Evolutionary conservation across 2,329 filamentous ascomycete genomes (phyloP), one percentile per base, ranked within the genome.

Genomic region (Fusarium sarcochroum): DNA sequence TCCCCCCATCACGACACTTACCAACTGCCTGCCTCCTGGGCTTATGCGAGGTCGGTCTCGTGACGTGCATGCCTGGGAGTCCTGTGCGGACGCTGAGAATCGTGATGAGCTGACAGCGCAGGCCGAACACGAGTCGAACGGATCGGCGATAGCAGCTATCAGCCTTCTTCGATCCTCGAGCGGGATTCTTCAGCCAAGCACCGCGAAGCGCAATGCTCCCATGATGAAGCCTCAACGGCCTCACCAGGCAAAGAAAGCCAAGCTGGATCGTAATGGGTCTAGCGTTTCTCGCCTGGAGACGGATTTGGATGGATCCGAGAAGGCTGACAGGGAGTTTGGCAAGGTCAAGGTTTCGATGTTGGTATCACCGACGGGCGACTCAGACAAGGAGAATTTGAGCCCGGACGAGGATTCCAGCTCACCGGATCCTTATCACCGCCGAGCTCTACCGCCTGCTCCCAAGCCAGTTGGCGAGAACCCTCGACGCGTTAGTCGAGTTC

Each of bases 321-420:
- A 76, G 47, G 56, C 61, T 35, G 67, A 72, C 20, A 67, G 69
- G 61, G 69, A 70, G 32, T 68, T 63, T 30, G 58, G 75, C 25
- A 80, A 80, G 58, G 78, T 80, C 49, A 84, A 83, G 61, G 74
- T 81, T 17, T 78, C 78, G 7, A 78, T 78, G 73, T 69, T 82
- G 44, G 73, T 79, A 13, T 82, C 79, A 23, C 76, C 79, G 8
- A 66, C 78, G 48, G 72, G 72, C 32, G 94, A 97, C 74, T 97
- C 93, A 2, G 95, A 98, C 78, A 98, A 98, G 81, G 95, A 98
- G 81, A 98, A 98, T 76, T 97, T 93, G 87, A 87, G 83, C 75
- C 90, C 84, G 2, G 84, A 83, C 66, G 83, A 84, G 66, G 82
- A 84, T 41, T 83, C 79, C 10, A 82, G 80, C 64, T 73, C 78